A percentile compares a stretch with the other conserved stretches of the same genome.
Evolutionary conservation across 2,329 filamentous ascomycete genomes (phyloP).

Genomic region (Aspergillus carbonarius): DNA sequence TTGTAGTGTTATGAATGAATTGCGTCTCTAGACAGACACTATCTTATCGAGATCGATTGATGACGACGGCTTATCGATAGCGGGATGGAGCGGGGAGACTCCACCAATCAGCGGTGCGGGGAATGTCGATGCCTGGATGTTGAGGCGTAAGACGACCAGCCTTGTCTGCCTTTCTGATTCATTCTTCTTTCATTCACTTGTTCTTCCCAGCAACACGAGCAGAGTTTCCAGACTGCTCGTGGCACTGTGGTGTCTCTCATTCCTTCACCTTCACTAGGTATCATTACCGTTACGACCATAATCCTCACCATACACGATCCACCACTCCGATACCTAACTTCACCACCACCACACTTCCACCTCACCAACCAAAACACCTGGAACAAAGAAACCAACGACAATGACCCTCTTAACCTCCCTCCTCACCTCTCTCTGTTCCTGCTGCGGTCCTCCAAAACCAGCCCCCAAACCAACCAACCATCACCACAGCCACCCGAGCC

Average conservation of each 20-base stretch:
- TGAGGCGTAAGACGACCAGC: slow-evolving; percentile 15
- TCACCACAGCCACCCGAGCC: neutral
- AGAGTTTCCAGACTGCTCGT: neutral
- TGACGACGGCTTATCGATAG: neutral
- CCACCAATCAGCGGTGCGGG: slow-evolving; percentile 21
- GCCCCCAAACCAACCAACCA: neutral
- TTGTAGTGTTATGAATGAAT: neutral
- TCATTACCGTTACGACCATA: no score
- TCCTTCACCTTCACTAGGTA: no score
- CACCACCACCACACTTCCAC: neutral
- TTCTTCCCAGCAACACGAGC: neutral
- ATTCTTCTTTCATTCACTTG: neutral
- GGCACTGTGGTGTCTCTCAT: neutral
- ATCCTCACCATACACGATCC: neutral
- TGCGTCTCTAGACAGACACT: neutral
- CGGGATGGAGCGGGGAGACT: neutral
- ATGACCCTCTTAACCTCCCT: neutral
- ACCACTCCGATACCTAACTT: neutral
- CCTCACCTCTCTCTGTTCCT: neutral
- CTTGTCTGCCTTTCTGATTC: neutral
- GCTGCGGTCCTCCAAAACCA: neutral
- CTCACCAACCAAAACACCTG: neutral
- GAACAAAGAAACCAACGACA: neutral
- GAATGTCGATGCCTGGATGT: slow-evolving; percentile 31
- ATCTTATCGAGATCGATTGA: neutral